A percentile compares a stretch with the other conserved stretches of the same genome.
phyloP scores from a whole-genome alignment of 2,329 filamentous ascomycete genomes.

The Epichloe glyceriae region DNA sequence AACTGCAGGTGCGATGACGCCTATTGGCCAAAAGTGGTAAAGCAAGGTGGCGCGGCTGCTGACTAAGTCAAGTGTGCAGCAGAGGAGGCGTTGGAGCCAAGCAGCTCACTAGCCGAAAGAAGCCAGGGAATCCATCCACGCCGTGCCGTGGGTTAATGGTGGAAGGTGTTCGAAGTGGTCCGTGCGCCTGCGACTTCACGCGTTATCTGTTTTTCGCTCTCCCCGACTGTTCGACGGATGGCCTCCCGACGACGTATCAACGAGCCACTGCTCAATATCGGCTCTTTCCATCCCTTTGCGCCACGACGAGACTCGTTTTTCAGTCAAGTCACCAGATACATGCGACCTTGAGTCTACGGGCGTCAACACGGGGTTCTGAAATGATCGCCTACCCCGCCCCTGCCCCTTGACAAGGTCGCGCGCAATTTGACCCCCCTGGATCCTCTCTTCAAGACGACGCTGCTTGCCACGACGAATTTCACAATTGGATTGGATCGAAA shows the following conservation, averaged over 20 bases:
- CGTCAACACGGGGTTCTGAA: conserved; percentile 9
- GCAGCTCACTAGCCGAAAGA: conserved; percentile 3
- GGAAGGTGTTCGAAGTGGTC: conserved; percentile 6
- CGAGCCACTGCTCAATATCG: conserved; percentile 16
- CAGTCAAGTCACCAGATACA: conserved; percentile 11
- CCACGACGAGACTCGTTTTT: conserved; percentile 11
- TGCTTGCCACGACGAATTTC: not conserved
- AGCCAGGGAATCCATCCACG: not conserved
- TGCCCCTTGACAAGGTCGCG: conserved; percentile 18
- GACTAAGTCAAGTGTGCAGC: conserved; percentile 3
- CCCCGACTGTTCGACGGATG: conserved; percentile 10
- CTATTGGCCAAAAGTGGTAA: not conserved
- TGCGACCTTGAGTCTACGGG: conserved; percentile 8
- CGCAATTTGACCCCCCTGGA: conserved; percentile 11
- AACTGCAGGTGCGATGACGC: not conserved
- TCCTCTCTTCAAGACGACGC: not conserved
- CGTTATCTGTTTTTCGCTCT: conserved; percentile 28
- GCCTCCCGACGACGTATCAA: conserved; percentile 23
- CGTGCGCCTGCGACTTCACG: conserved; percentile 22
- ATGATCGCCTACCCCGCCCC: conserved; percentile 13
- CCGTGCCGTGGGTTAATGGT: not conserved
- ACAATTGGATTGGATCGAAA: not conserved
- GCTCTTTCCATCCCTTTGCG: conserved; percentile 14
- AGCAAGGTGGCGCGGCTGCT: conserved; percentile 1
- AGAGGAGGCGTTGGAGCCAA: not conserved